Evolutionary conservation across 192 early-diverging fungal species (phyloP), one percentile per base, ranked within the genome.

Genomic region (Entomortierella chlamydospora): DNA sequence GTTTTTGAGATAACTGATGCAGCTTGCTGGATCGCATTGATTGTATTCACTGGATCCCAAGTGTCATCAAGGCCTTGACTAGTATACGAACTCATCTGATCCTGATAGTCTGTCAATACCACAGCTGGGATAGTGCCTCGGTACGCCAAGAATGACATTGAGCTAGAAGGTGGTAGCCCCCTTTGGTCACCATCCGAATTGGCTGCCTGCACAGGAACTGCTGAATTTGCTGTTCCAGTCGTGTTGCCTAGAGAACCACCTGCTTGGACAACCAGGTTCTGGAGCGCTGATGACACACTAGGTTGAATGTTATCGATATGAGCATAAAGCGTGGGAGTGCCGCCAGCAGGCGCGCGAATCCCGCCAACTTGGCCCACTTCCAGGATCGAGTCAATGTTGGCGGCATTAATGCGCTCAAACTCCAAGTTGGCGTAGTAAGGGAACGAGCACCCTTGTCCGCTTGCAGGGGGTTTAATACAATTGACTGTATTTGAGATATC

Each of bases 161-260:
- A 83, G 43, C 89, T 91, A 12, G 87, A 87, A 18, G 94, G 94
- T 5, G 94, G 94, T 15, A 95, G 53, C 55, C 86, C 70, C 11
- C 76, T 68, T 20, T 84, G 57, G 4, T 65, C 68, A 15, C 83
- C 80, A 68, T 85, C 83, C 17, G 62, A 45, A 49, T 67, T 70
- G n/a, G 92, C 91, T 10, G 77, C 42, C 30, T 77, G 57, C 15
- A 91, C 72, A 0, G 66, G 42, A 37, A 87, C 57, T 7, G 37
- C 34, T 31, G 69, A 22, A 0, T 18, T 57, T 5, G 77, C 11
- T 17, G 42, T 62, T n/a, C 52, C 53, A 15, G 63, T 69, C 13
- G 34, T 15, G 31, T 62, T 57, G 28, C 59, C 69, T 47, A 61
- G 15, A 45, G 51, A 26, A 52, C 18, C 28, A 64, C 79, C 55